Percentiles rank a stretch among this genome's conserved stretches.
These are phyloP conservation scores for Vitellaria paradoxa DNA, from an alignment of 179 eudicot genomes.

Conservation along the genomic window DNA sequence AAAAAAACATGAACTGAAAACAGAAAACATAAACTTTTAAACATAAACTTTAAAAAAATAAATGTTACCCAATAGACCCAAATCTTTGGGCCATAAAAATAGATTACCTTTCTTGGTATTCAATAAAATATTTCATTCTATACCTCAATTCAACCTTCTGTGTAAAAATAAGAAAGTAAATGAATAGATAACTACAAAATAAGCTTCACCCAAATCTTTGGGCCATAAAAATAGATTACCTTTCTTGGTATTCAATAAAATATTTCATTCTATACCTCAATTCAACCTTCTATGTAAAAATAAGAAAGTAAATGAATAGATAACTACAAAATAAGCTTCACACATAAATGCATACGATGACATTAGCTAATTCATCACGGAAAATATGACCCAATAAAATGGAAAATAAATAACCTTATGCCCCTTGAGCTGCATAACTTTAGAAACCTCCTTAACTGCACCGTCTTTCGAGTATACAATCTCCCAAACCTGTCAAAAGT, in stretches of 20 bases:
- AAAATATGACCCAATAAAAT: background rate
- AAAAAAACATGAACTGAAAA: too few species aligned
- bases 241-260: background rate
- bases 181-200: background rate
- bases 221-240: background rate
- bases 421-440: slow-evolving; percentile 97
- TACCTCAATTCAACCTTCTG: background rate
- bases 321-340: background rate
- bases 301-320: background rate
- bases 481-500: slow-evolving; percentile 79
- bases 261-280: background rate
- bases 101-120: background rate
- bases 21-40: too few species aligned
- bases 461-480: slow-evolving; percentile 86
- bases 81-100: background rate
- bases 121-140: background rate
- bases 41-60: too few species aligned
- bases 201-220: background rate
- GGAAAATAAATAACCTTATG: slow-evolving; percentile 63
- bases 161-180: background rate
- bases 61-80: too few species aligned
- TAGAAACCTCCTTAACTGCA: slow-evolving; percentile 82
- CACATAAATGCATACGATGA: background rate
- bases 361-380: background rate
- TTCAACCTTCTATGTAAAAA: background rate